Evolutionary conservation across 78 protist genomes (phyloP).

Genomic region (Dictyostelium intermedium): DNA sequence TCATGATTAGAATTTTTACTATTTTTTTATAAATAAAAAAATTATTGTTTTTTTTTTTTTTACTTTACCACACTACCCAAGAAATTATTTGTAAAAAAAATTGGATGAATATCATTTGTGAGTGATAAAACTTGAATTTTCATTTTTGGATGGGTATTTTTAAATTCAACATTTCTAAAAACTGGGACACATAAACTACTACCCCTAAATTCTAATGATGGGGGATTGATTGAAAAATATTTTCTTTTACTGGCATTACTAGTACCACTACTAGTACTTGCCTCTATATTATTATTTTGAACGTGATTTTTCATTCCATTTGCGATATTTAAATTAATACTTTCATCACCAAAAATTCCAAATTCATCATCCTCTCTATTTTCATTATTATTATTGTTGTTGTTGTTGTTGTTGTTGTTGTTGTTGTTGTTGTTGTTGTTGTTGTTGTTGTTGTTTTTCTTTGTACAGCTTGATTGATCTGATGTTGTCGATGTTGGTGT

Average conservation of each 20-base stretch:
- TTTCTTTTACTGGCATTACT: neutral
- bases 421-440: neutral
- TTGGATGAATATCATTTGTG: neutral
- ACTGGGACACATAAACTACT: slow-evolving; percentile 9
- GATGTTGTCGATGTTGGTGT: neutral
- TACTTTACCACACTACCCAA: slow-evolving; percentile 12
- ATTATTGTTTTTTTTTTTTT: too few species aligned
- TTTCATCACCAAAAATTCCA: neutral
- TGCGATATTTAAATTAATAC: neutral
- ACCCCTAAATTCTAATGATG: neutral
- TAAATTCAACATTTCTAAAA: neutral
- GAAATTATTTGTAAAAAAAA: slow-evolving; percentile 30
- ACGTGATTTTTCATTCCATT: neutral
- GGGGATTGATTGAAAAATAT: neutral
- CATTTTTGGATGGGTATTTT: neutral
- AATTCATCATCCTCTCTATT: neutral
- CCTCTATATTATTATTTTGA: neutral
- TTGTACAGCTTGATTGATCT: neutral
- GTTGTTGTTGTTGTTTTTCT: neutral
- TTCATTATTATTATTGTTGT: neutral
- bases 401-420: neutral
- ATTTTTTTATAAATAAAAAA: too few species aligned
- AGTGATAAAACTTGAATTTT: slow-evolving; percentile 44
- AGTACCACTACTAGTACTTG: neutral
- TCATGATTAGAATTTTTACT: too few species aligned